Base-by-base conservation (phyloP, 2,329 filamentous ascomycete species). In the Stagonosporopsis rhizophila region DNA sequence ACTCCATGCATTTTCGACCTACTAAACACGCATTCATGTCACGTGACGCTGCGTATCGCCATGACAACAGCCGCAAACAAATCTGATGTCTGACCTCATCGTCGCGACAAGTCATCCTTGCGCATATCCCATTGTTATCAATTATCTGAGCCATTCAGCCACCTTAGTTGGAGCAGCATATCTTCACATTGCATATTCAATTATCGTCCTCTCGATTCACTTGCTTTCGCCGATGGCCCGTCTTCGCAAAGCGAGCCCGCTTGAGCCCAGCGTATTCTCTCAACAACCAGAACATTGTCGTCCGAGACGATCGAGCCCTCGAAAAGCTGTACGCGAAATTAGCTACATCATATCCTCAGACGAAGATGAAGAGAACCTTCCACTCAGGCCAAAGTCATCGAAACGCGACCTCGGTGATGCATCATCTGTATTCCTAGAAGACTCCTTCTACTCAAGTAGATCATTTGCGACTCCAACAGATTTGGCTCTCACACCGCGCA, bases 191-290 rank as follows among this genome's bases (percentile, higher is more conserved):
- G 15, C n/a, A n/a, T 9, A 35, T 35, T 20, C 14, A 11, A 6
- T 8, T 19, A 17, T 37, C 34, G 8, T 37, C 7, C 35, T 38
- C 6, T 20, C 17, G 20, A 3, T 19, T n/a, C 6, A 14, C 17
- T n/a, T 0, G 1, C 9, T 12, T 8, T 4, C 41, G 47, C 59
- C 52, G 35, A 75, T 75, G 73, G 73, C 73, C 44, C 73, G 73
- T 45, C 65, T 75, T 22, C 73, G 72, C 44, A 75, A 74, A 55
- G 61, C 70, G 3, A 68, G 65, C 30, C 61, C 65, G 27, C 56
- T 66, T 25, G 70, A 74, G 34, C 55, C 65, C 8, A 62, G 59
- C 41, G 56, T 45, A 30, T 35, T 66, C 28, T 49, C 67, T 28
- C 61, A 62, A 45, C 62, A 65, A 6, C 52, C 62, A 23, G 50